Base-by-base conservation (phyloP, 75 land plant genomes). In the Larix kaempferi region DNA sequence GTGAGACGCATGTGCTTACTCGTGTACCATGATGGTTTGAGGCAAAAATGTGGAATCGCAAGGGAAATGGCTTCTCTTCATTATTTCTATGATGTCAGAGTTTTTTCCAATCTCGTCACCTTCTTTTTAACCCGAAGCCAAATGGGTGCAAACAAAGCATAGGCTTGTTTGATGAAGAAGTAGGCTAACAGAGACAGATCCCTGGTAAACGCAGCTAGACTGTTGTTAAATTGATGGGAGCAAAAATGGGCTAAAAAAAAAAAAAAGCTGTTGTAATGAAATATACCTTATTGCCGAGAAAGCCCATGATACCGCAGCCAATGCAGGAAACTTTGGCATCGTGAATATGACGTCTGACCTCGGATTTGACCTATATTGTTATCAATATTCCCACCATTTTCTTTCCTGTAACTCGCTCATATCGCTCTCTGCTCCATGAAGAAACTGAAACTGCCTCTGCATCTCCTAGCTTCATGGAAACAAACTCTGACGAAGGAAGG, bases 261-360 rank as follows among this genome's bases (percentile, higher is more conserved):
- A n/a, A n/a, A n/a, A n/a, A n/a, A n/a, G n/a, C n/a, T n/a, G n/a
- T n/a, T n/a, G n/a, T n/a, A n/a, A n/a, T n/a, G n/a, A n/a, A n/a
- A n/a, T n/a, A n/a, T 71, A 92, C 92, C 90, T 92, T 92, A 72
- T 92, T 89, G 54, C 92, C 92, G 10, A 87, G 77, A 77, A 81
- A 89, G 6, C 92, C 90, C 86, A 92, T 84, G 81, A 86, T 57
- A 33, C 92, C 92, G 37, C 93, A 86, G 13, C 90, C 94, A 6
- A 92, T 83, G 71, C 85, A 86, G 2, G 88, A 86, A 21, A 90
- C 92, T 71, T 82, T 84, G 15, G 73, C 79, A 39, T 81, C 65
- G 19, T 80, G 76, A 12, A 92, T 76, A 75, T 80, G 77, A 10
- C 82, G 79, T 37, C 76, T 74, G 61, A 89, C 79, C 19, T 82